A percentile compares a stretch with the other conserved stretches of the same genome.
Conservation (phyloP, 192 early-diverging fungal genomes). For the Umbelopsis ramanniana region DNA sequence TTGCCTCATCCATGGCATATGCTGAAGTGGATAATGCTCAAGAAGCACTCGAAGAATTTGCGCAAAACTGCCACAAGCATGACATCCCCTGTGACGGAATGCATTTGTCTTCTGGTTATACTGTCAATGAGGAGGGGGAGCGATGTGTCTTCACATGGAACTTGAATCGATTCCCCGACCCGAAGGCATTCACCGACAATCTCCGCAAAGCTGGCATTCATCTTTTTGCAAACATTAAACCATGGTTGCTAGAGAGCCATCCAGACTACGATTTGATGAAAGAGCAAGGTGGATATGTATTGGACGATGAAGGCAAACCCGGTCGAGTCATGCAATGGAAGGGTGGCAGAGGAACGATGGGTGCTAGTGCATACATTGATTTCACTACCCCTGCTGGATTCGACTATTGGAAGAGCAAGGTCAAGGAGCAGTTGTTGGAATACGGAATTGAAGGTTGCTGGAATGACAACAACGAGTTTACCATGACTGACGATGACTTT, state of each 20-base stretch:
- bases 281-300: slow-evolving; percentile 48
- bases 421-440: slow-evolving; percentile 47
- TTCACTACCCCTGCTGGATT: slow-evolving; percentile 52
- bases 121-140: slow-evolving; percentile 44
- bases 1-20: slow-evolving; percentile 66
- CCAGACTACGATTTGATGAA: slow-evolving; percentile 51
- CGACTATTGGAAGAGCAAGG: slow-evolving; percentile 55
- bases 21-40: slow-evolving; percentile 65
- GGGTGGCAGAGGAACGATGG: slow-evolving; percentile 49
- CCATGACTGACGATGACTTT: slow-evolving; percentile 40
- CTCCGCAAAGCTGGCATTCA: slow-evolving; percentile 50
- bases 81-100: slow-evolving; percentile 63
- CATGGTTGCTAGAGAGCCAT: slow-evolving; percentile 59
- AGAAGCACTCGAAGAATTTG: slow-evolving; percentile 47
- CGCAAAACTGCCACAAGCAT: slow-evolving; percentile 40
- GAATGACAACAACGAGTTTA: slow-evolving; percentile 65
- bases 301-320: slow-evolving; percentile 29
- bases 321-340: slow-evolving; percentile 55
- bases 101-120: slow-evolving; percentile 66
- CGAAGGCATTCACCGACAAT: slow-evolving; percentile 40
- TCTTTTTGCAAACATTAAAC: slow-evolving; percentile 64
- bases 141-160: slow-evolving; percentile 72
- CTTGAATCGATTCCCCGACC: slow-evolving; percentile 53
- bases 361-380: slow-evolving; percentile 58
- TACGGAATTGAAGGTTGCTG: slow-evolving; percentile 57